Evolutionary conservation across 2,329 filamentous ascomycete genomes (phyloP).

Genomic region (Diaporthe sp.): DNA sequence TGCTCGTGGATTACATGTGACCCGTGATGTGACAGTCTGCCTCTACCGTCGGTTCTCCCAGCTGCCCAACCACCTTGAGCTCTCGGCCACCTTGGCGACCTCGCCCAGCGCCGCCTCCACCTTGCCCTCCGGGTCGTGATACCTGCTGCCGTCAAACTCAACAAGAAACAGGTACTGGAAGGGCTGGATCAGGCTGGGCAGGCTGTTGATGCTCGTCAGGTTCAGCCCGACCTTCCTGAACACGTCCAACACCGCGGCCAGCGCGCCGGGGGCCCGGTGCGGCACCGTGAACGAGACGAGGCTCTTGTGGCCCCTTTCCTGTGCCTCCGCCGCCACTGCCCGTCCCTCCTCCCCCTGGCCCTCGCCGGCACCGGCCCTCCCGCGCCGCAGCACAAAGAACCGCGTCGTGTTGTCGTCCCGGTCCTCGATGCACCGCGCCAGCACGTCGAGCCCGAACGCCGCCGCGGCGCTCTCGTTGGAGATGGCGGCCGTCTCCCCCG

Average conservation of each 20-base stretch:
- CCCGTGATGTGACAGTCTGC: neutral
- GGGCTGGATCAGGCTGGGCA: constrained; percentile 79
- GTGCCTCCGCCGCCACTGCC: neutral
- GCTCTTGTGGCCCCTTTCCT: constrained; percentile 70
- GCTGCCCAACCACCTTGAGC: constrained; percentile 78
- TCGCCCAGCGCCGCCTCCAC: constrained; percentile 73
- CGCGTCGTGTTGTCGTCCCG: constrained; percentile 82
- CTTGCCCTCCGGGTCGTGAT: constrained; percentile 65
- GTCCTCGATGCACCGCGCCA: constrained; percentile 81
- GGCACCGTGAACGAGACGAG: constrained; percentile 88
- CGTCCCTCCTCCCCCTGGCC: neutral
- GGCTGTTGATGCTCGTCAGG: constrained; percentile 89
- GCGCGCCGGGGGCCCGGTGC: constrained; percentile 82
- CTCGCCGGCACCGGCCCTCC: constrained; percentile 24
- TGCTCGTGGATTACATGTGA: neutral
- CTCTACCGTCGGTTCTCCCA: constrained; percentile 63
- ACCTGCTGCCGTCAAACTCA: constrained; percentile 80
- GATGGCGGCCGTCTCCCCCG: constrained; percentile 80
- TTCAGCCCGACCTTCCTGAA: constrained; percentile 83
- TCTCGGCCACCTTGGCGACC: constrained; percentile 70
- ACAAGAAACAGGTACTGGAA: constrained; percentile 98
- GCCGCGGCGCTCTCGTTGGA: constrained; percentile 81
- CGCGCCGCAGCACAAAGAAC: constrained; percentile 76
- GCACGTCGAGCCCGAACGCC: constrained; percentile 75
- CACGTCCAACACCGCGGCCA: constrained; percentile 84